Base-by-base conservation (phyloP, 371 early-diverging fungal species). In the Apophysomyces sp. region DNA sequence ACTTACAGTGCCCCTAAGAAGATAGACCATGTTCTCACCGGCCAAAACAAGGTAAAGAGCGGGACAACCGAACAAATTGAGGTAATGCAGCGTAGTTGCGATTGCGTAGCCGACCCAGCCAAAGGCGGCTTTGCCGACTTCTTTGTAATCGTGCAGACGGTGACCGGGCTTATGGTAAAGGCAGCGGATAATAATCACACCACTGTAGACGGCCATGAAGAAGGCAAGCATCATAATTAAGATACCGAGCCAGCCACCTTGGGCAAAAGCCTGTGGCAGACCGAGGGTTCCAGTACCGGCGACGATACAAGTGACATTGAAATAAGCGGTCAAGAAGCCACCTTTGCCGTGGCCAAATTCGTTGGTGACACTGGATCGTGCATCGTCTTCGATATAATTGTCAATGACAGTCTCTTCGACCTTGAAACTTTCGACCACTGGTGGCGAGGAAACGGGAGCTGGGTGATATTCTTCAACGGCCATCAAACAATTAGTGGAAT, bases 281-380 rank as follows among this genome's bases (percentile, higher is more conserved):
- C 93, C 93, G 3, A 94, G 75, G 16, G 93, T 88, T 52, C 96
- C 96, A 12, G 92, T 90, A 32, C 95, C 95, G 4, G 93, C 92
- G n/a, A 92, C 86, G 13, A 93, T 89, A 75, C 93, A 90, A 32
- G 83, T 81, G 13, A 90, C 76, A 67, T 86, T 88, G 53, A 88
- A 80, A 54, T 81, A 86, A 26, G 84, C 83, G 29, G 80, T 80
- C 41, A 79, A 69, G 29, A 73, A 71, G 21, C 52, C 55, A 52
- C 73, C 78, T 24, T 62, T 53, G 12, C 78, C 78, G 26, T 71
- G 78, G 15, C 76, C 76, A 57, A 73, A 75, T 29, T 77, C 72
- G 60, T 73, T 68, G 18, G 34, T 58, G 49, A 34, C 41, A 58
- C 53, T 39, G 29, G 65, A 66, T 12, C 40, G 24, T 40, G 26